Evolutionary conservation across 1,284 basidiomycete genomes (phyloP).

Genomic region (Ustilago cynodontis): DNA sequence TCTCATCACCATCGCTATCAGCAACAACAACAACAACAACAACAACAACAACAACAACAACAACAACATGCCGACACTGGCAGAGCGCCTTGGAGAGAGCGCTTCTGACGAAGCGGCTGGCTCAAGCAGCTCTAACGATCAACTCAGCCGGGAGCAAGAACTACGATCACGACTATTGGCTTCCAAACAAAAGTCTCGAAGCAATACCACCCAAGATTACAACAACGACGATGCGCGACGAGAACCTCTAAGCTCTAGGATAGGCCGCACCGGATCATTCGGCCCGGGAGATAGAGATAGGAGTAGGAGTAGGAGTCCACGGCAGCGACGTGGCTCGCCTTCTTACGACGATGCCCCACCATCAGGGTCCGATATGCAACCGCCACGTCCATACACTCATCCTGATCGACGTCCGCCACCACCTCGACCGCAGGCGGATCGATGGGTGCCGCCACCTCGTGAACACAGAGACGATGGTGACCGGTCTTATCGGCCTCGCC

Average conservation of each 20-base stretch:
- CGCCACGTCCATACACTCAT: slow-evolving; percentile 24
- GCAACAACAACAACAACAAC: slow-evolving; percentile 5
- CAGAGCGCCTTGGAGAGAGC: slow-evolving; percentile 23
- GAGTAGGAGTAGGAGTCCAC: slow-evolving; percentile 8
- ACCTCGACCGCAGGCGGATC: slow-evolving; percentile 34
- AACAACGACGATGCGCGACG: neutral
- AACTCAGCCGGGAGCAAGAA: slow-evolving; percentile 31
- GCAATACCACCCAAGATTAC: neutral
- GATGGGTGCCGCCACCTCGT: slow-evolving; percentile 48
- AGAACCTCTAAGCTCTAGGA: neutral
- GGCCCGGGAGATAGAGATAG: slow-evolving; percentile 8
- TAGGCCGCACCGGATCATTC: neutral
- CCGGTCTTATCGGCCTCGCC: slow-evolving; percentile 16
- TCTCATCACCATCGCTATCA: slow-evolving; percentile 7
- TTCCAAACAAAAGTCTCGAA: slow-evolving; percentile 24
- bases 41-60: slow-evolving; percentile 14
- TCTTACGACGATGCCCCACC: slow-evolving; percentile 24
- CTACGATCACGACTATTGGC: slow-evolving; percentile 36
- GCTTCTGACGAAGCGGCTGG: neutral
- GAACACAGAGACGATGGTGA: slow-evolving; percentile 11
- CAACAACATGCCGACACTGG: slow-evolving; percentile 33
- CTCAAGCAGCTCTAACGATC: neutral
- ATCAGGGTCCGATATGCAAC: slow-evolving; percentile 15
- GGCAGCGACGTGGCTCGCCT: slow-evolving; percentile 24
- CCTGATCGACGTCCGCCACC: slow-evolving; percentile 44